Conservation (phyloP, 176 grass and related monocot genomes). For the Oryza punctata region DNA sequence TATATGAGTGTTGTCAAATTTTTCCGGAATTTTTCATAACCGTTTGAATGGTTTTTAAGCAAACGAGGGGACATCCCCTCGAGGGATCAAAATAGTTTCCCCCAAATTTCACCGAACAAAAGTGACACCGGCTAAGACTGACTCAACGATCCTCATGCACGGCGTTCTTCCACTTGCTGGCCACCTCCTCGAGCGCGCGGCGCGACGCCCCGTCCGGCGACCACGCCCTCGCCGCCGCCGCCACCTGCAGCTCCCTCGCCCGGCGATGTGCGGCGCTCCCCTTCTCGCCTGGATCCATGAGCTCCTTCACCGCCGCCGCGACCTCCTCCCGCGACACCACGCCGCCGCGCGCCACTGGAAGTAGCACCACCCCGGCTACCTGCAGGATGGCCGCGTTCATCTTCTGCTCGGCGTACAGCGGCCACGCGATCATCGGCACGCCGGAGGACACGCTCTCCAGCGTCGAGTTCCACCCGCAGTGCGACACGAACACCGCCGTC, state of each 20-base stretch:
- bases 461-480: conserved; percentile 88
- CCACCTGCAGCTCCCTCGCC: conserved; percentile 31
- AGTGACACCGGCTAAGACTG: conserved; percentile 38
- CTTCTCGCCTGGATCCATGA: conserved; percentile 44
- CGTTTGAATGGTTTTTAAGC: too few species aligned
- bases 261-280: conserved; percentile 12
- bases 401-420: conserved; percentile 66
- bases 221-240: conserved; percentile 2
- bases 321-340: conserved; percentile 39
- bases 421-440: conserved; percentile 69
- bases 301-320: conserved; percentile 36
- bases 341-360: not conserved
- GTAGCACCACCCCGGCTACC: conserved; percentile 34
- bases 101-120: not conserved
- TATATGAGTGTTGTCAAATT: too few species aligned
- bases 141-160: conserved; percentile 34
- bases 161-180: conserved; percentile 36
- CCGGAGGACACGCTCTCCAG: conserved; percentile 48
- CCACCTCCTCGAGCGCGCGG: conserved; percentile 22
- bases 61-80: too few species aligned
- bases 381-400: conserved; percentile 50
- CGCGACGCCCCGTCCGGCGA: conserved; percentile 37
- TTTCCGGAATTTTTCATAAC: too few species aligned
- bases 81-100: too few species aligned
- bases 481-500: conserved; percentile 63